Conservation (phyloP, 2,329 filamentous ascomycete genomes). For the Stenocarpella maydis region DNA sequence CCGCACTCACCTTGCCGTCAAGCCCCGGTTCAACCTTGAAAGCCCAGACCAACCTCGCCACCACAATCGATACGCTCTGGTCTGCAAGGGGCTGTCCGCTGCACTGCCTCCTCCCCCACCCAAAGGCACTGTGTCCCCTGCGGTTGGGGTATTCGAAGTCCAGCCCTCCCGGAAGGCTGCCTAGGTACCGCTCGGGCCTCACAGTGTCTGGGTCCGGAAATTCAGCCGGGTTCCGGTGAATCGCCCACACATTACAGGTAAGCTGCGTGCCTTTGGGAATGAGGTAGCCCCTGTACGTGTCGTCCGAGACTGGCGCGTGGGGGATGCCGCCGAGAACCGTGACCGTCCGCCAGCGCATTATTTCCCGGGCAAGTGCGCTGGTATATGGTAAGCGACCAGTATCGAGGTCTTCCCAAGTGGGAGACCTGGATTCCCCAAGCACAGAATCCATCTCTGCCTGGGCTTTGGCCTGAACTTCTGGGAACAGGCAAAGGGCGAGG, state of each 20-base stretch:
- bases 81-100: constrained; percentile 26
- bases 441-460: constrained; percentile 24
- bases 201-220: constrained; percentile 8
- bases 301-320: not conserved
- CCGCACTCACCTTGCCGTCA: constrained; percentile 18
- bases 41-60: constrained; percentile 25
- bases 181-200: constrained; percentile 16
- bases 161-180: not conserved
- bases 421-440: constrained; percentile 1
- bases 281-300: not conserved
- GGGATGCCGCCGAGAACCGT: constrained; percentile 2
- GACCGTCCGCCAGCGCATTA: constrained; percentile 23
- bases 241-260: constrained; percentile 20
- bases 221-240: constrained; percentile 2
- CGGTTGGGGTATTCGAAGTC: constrained; percentile 6
- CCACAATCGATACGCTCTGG: constrained; percentile 15
- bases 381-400: constrained; percentile 1
- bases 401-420: constrained; percentile 25
- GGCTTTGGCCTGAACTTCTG: constrained; percentile 15
- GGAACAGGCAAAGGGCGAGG: constrained; percentile 10
- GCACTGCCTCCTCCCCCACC: constrained; percentile 18
- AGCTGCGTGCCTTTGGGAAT: constrained; percentile 14
- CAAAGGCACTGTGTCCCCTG: constrained; percentile 19
- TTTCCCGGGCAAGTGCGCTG: constrained; percentile 7
- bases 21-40: constrained; percentile 23